Conservation (phyloP, 2,329 filamentous ascomycete genomes). For the Monosporascus sp. region DNA sequence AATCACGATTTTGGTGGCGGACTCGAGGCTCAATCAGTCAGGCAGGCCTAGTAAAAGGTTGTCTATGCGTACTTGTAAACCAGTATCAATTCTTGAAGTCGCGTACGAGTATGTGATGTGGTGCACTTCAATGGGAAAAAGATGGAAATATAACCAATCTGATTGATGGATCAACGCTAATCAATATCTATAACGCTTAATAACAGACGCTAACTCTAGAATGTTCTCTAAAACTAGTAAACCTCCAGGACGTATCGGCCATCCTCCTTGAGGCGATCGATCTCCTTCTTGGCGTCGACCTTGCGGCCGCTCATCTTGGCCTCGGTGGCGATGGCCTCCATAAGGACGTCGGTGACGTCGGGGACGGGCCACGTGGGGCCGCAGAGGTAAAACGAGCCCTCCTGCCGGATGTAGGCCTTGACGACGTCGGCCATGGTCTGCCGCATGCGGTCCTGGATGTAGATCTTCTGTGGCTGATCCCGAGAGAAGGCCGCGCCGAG, state of each 20-base stretch:
- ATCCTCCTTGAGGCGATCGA: slow-evolving; percentile 95
- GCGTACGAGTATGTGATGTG: too few species aligned
- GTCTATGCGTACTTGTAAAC: too few species aligned
- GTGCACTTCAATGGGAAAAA: too few species aligned
- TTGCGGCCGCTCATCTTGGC: slow-evolving; percentile 68
- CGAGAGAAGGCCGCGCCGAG: slow-evolving; percentile 92
- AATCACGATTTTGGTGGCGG: too few species aligned
- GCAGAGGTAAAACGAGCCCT: slow-evolving; percentile 94
- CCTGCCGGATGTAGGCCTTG: slow-evolving; percentile 77
- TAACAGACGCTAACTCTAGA: too few species aligned
- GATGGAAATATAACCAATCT: too few species aligned
- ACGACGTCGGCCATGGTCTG: slow-evolving; percentile 78
- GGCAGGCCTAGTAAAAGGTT: too few species aligned
- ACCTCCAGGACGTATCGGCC: slow-evolving; percentile 94
- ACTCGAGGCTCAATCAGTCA: too few species aligned
- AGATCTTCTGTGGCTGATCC: slow-evolving; percentile 97
- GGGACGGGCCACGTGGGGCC: slow-evolving; percentile 98
- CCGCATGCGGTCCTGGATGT: slow-evolving; percentile 98
- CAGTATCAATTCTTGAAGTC: too few species aligned
- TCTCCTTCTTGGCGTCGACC: slow-evolving; percentile 81
- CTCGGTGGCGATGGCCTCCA: slow-evolving; percentile 82
- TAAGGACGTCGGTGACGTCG: slow-evolving; percentile 87
- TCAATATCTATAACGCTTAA: too few species aligned
- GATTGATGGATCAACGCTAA: too few species aligned
- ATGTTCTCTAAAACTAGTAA: slow-evolving; percentile 52